These are phyloP conservation scores for Acanthamoeba sp. DNA, from an alignment of 208 protist genomes.

Conservation along the genomic window DNA sequence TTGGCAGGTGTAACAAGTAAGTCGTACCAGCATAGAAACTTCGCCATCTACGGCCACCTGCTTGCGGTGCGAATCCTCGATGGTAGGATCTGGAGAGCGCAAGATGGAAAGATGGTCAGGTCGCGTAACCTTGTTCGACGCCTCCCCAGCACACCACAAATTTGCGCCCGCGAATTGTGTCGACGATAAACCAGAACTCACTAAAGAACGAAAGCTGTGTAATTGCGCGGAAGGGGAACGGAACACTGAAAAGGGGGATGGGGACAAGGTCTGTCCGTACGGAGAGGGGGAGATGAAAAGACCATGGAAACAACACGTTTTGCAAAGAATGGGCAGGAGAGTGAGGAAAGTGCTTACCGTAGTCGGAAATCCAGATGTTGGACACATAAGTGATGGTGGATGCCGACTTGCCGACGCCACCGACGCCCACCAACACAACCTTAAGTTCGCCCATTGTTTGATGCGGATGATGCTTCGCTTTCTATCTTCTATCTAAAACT, in stretches of 20 bases:
- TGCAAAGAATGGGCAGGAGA: not conserved
- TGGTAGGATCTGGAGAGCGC: constrained; percentile 80
- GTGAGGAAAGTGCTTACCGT: not conserved
- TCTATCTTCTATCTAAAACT: not conserved
- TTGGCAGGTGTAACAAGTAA: not conserved
- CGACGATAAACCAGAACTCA: not conserved
- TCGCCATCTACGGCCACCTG: constrained; percentile 77
- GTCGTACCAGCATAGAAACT: constrained; percentile 13
- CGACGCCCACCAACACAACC: constrained; percentile 68
- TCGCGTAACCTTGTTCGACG: not conserved
- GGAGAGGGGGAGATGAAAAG: not conserved
- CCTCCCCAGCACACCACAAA: not conserved
- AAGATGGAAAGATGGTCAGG: not conserved
- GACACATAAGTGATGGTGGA: constrained; percentile 58
- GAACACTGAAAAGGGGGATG: not conserved
- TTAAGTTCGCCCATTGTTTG: constrained; percentile 49
- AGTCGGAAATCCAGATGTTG: constrained; percentile 64
- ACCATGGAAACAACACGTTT: too few relatives aligned
- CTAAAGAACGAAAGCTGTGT: not conserved
- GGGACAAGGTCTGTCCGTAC: not conserved
- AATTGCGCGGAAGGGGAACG: not conserved
- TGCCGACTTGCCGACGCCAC: constrained; percentile 64
- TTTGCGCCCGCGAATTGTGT: not conserved
- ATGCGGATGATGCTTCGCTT: not conserved
- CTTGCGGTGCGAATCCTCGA: constrained; percentile 83